phyloP scores from a whole-genome alignment of 306 rosid species.

The Myrica gale region DNA sequence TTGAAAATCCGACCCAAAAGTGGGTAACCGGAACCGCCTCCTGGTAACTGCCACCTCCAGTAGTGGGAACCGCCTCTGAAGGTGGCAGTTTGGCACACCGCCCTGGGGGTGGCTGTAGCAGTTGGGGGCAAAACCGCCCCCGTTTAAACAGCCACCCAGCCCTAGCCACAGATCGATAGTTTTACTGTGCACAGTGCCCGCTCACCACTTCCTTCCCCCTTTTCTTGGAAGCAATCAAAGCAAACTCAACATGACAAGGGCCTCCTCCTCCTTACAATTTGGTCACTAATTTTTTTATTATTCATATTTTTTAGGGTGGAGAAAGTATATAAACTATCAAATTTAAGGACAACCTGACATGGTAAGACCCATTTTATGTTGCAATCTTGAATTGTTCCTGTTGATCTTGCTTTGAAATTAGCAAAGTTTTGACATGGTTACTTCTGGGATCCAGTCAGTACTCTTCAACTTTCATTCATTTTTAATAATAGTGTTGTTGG shows the following conservation, averaged over 20 bases:
- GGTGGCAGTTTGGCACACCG: no score
- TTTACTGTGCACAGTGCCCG: no score
- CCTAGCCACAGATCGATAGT: no score
- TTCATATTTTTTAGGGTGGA: constrained; percentile 16
- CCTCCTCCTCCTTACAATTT: neutral
- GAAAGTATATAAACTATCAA: constrained; percentile 25
- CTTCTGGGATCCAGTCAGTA: constrained; percentile 41
- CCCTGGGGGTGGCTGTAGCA: no score
- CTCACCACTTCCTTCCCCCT: no score
- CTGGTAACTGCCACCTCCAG: no score
- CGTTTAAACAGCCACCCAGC: no score
- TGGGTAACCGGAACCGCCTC: no score
- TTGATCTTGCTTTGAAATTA: neutral
- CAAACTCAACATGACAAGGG: no score
- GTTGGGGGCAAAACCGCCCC: no score
- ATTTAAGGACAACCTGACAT: constrained; percentile 6
- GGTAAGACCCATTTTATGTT: constrained; percentile 24
- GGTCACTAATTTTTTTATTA: neutral
- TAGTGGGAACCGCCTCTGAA: no score
- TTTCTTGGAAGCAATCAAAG: neutral
- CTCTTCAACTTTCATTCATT: constrained; percentile 56
- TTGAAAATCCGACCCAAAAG: no score
- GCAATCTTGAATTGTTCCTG: neutral
- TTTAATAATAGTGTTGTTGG: constrained; percentile 45
- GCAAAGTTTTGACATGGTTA: constrained; percentile 22